Evolutionary conservation across 2,329 filamentous ascomycete genomes (phyloP), one percentile per base, ranked within the genome.

Genomic region (Xylaria sp.): DNA sequence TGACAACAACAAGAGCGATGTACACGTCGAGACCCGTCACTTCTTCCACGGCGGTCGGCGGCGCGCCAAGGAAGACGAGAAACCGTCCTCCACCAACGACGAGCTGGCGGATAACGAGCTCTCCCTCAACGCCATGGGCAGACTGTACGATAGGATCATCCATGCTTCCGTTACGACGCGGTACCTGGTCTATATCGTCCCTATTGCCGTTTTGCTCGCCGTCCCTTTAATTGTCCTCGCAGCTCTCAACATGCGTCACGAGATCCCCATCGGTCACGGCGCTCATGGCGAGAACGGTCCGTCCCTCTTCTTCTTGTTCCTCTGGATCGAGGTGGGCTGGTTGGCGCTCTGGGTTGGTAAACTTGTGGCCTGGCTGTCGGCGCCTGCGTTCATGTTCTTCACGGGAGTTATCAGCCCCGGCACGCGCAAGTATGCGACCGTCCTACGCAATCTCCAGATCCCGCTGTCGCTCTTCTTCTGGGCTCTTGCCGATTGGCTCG

Each of bases 291-390:
- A 57, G 10, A 66, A 67, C 10, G 80, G 79, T 1, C 79, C 83
- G 7, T 76, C 79, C 3, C 76, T 88, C 8, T 83, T 86, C 67
- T 73, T 80, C 53, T 77, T 90, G 52, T 89, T 89, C 67, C 75
- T 87, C 52, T 89, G 87, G 87, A 80, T 90, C 65, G 83, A 89
- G 69, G 78, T 87, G 55, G 79, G 86, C 42, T 90, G 87, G 87
- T 73, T 86, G 46, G 79, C 81, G 7, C 78, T 89, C 9, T 90
- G 87, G 87, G 76, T 79, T 16, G 85, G 82, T 65, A 90, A 90
- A 74, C 73, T 88, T 49, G 77, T 85, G 9, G 83, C 87, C 11
- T 83, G 84, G 71, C 69, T 82, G 13, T 69, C 88, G 2, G 86
- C 87, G 0, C 73, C 76, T 46, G 64, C 83, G 55, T 90, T 90